Percentiles rank a stretch among this genome's conserved stretches.
Evolutionary conservation across 257 asterid species (phyloP).

Genomic region (Capsicum pubescens): DNA sequence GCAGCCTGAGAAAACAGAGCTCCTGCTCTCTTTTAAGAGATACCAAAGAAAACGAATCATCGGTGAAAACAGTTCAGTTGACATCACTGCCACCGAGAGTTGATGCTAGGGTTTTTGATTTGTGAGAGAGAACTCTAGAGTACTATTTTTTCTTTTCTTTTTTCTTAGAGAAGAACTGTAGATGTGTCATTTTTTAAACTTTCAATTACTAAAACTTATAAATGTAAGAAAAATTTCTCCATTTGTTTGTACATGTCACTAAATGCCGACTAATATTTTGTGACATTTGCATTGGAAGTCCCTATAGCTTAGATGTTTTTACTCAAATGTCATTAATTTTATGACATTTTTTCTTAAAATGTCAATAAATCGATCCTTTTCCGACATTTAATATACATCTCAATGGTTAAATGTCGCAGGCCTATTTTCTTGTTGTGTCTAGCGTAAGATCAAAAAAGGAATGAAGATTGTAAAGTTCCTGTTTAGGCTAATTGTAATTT

Average conservation of each 20-base stretch:
- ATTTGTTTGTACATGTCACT: background rate
- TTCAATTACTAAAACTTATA: background rate
- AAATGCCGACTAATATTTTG: background rate
- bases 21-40: constrained; percentile 19
- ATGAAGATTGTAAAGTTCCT: background rate
- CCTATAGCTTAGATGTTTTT: background rate
- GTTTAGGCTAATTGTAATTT: constrained; percentile 12
- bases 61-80: background rate
- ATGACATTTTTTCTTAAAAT: background rate
- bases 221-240: background rate
- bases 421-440: background rate
- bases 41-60: background rate
- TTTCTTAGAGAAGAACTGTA: background rate
- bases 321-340: background rate
- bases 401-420: background rate
- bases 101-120: background rate
- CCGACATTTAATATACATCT: background rate
- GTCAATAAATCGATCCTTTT: background rate
- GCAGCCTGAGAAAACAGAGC: constrained; percentile 1
- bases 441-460: background rate
- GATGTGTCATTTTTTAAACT: background rate
- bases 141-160: too few species aligned
- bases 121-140: background rate
- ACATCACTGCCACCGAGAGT: background rate
- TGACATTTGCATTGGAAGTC: background rate